A percentile compares a stretch with the other conserved stretches of the same genome.
Evolutionary conservation across 129 eudicot species (phyloP).

Genomic region (Centrapalus pauciflorus): DNA sequence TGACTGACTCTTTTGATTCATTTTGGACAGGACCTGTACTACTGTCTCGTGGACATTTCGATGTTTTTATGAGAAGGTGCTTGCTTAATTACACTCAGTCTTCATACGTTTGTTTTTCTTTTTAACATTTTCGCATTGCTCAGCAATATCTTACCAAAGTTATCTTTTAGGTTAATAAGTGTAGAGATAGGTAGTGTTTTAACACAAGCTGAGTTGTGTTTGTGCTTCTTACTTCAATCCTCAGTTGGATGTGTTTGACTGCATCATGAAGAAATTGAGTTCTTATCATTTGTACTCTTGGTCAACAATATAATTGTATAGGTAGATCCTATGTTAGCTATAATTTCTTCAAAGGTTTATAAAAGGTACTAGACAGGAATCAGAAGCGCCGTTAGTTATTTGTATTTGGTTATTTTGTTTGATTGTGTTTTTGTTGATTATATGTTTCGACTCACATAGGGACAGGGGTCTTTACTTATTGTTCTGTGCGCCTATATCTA

Average conservation of each 20-base stretch:
- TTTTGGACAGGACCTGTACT: slow-evolving; percentile 81
- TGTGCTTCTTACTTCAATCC: neutral
- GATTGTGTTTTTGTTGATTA: neutral
- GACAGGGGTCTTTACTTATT: too few species aligned
- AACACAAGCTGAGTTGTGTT: neutral
- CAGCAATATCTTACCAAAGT: neutral
- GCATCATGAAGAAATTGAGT: slow-evolving; percentile 7
- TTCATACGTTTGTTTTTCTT: neutral
- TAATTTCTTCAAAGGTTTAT: neutral
- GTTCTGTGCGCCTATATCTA: too few species aligned
- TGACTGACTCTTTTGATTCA: slow-evolving; percentile 10
- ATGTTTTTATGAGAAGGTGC: slow-evolving; percentile 89
- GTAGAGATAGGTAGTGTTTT: neutral
- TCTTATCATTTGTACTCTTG: neutral
- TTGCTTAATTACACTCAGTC: neutral
- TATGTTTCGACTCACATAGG: neutral
- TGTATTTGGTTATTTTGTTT: neutral
- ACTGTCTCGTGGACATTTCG: slow-evolving; percentile 98
- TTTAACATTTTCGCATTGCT: neutral
- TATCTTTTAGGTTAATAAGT: neutral
- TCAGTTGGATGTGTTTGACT: neutral
- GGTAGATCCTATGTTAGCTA: neutral
- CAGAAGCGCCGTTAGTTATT: neutral
- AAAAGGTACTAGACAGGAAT: neutral
- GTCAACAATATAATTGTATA: neutral